A percentile compares a stretch with the other conserved stretches of the same genome.
Conservation (phyloP, 305 asterid genomes). For the Plantago coronopus region DNA sequence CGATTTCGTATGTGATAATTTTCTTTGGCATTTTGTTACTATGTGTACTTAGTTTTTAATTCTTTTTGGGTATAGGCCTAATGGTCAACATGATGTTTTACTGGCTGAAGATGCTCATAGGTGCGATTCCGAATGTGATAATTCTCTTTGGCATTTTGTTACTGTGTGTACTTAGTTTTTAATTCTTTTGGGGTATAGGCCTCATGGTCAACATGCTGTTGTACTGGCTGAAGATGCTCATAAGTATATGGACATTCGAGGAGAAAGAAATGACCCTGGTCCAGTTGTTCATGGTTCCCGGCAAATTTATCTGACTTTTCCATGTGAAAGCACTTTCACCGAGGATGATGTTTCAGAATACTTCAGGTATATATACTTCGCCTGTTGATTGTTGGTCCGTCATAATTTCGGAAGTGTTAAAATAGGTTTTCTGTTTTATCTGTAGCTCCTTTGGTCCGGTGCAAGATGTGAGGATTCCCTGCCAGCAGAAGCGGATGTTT, state of each 20-base stretch:
- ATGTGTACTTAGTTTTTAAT: neutral
- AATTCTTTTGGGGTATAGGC: constrained; percentile 36
- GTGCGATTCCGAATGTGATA: constrained; percentile 20
- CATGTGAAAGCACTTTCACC: constrained; percentile 72
- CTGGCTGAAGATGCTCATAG: too few relatives aligned
- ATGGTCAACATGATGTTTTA: too few relatives aligned
- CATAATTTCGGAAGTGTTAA: neutral
- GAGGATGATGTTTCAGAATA: constrained; percentile 78
- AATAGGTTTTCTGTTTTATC: constrained; percentile 12
- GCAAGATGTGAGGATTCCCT: constrained; percentile 88
- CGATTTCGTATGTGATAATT: neutral
- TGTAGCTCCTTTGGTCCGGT: constrained; percentile 73
- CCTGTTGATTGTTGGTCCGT: neutral
- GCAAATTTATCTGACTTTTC: constrained; percentile 86
- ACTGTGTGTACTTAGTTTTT: neutral
- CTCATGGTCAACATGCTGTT: constrained; percentile 93
- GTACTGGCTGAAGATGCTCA: constrained; percentile 71
- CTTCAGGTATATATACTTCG: constrained; percentile 44
- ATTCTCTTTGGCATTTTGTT: constrained; percentile 1
- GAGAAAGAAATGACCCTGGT: constrained; percentile 70
- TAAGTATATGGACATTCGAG: constrained; percentile 45
- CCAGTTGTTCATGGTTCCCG: constrained; percentile 63
- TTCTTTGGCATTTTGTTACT: neutral
- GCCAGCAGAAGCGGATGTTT: constrained; percentile 82
- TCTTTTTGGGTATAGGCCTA: constrained; percentile 13